Evolutionary conservation across 2,329 filamentous ascomycete species (phyloP), one percentile per base, ranked within the genome.

Genomic region (Calonectria pteridis): DNA sequence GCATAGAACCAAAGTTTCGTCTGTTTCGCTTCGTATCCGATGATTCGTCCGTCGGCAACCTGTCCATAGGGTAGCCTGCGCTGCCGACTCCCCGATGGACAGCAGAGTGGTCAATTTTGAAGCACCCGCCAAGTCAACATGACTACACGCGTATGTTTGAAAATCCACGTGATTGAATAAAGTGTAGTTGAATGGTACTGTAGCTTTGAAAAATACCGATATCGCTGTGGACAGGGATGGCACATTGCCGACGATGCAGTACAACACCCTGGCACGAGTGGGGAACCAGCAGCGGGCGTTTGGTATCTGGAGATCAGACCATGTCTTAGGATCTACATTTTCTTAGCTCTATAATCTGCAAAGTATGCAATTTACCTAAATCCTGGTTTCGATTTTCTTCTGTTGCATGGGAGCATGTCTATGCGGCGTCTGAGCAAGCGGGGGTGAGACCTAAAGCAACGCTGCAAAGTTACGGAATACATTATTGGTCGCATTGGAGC

Each of bases 241-340:
- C 67, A 63, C 43, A 69, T 63, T 69, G 67, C 67, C 67, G 67
- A 69, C 46, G 31, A 53, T 23, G 29, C 55, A 37, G 16, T 33
- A 28, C 46, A 20, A 43, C 40, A 43, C 10, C 40, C 40, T 43
- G 10, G n/a, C n/a, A 43, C 13, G 6, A 11, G 67, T 43, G 67
- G 67, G 31, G 67, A 63, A 58, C 9, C 1, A n/a, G 23, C 11
- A 51, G 43, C 67, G 53, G 53, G 43, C 46, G 67, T 9, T 11
- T 29, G n/a, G 10, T 29, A 58, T 26, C 26, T 20, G 26, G 1
- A 43, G 37, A 40, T 29, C 33, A 63, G 23, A 14, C 26, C 58
- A 43, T 49, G 4, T 2, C 29, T 13, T 4, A 23, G 9, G 10
- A 58, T 7, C 3, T n/a, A 33, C 6, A 20, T 33, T 35, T 26